phyloP scores from a whole-genome alignment of 2,329 filamentous ascomycete genomes.

The Phyllosticta citriasiana region DNA sequence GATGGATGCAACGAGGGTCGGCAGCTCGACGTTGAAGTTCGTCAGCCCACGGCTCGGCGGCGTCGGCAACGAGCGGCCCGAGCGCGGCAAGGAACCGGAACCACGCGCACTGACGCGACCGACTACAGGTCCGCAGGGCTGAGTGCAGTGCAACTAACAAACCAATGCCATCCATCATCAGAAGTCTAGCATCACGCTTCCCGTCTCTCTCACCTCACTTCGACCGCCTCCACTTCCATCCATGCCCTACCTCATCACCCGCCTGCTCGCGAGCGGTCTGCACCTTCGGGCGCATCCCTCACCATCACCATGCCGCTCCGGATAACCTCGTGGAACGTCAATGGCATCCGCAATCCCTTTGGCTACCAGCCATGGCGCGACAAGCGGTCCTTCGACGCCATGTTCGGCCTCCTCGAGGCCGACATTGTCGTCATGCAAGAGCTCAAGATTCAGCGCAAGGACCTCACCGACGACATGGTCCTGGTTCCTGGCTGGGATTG shows the following conservation, averaged over 20 bases:
- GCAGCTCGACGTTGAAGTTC: conserved; percentile 5
- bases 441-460: conserved; percentile 89
- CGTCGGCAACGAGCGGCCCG: not conserved
- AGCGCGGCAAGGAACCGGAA: too few species aligned
- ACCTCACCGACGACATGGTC: conserved; percentile 91
- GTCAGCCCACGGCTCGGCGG: not conserved
- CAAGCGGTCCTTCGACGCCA: conserved; percentile 45
- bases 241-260: not conserved
- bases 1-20: not conserved
- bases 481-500: conserved; percentile 91
- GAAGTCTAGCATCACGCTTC: not conserved
- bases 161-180: too few species aligned
- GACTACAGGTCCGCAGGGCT: not conserved
- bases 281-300: not conserved
- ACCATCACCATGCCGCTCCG: conserved; percentile 44
- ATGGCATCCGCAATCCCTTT: conserved; percentile 46
- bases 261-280: not conserved
- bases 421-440: conserved; percentile 96
- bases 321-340: conserved; percentile 55
- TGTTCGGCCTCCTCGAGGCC: conserved; percentile 88
- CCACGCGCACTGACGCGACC: not conserved
- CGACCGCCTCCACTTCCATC: not conserved
- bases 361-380: conserved; percentile 43
- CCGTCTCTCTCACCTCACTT: not conserved
- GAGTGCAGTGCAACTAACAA: not conserved